Conservation (phyloP, 1,139 yeast genomes). For the Trichomonascaceae sp. region DNA sequence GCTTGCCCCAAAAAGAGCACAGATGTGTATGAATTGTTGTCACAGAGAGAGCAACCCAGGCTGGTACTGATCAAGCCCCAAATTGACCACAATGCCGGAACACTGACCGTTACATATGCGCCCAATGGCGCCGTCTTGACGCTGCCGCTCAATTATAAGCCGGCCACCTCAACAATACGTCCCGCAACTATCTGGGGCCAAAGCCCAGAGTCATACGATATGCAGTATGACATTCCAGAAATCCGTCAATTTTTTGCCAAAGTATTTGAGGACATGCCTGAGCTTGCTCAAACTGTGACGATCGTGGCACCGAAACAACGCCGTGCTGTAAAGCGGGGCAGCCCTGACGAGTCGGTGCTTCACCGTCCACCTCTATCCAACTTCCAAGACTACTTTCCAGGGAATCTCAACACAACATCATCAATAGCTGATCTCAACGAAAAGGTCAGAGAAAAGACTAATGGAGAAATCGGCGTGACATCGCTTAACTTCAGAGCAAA, state of each 20-base stretch:
- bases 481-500: slow-evolving; percentile 31
- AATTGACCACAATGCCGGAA: slow-evolving; percentile 16
- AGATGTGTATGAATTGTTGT: slow-evolving; percentile 20
- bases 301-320: slow-evolving; percentile 24
- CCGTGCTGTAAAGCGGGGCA: slow-evolving; percentile 22
- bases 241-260: slow-evolving; percentile 8
- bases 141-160: slow-evolving; percentile 16
- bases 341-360: slow-evolving; percentile 8
- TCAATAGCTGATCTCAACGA: slow-evolving; percentile 23
- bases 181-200: slow-evolving; percentile 10
- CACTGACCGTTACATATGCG: slow-evolving; percentile 21
- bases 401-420: slow-evolving; percentile 26
- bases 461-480: slow-evolving; percentile 13
- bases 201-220: slow-evolving; percentile 9
- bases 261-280: slow-evolving; percentile 7
- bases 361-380: slow-evolving; percentile 13
- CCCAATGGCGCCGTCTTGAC: slow-evolving; percentile 9
- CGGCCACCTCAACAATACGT: too few species aligned
- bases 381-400: slow-evolving; percentile 35
- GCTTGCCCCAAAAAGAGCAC: slow-evolving; percentile 18
- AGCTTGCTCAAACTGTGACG: slow-evolving; percentile 7
- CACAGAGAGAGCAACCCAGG: slow-evolving; percentile 26
- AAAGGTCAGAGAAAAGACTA: slow-evolving; percentile 11
- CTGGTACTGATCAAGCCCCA: slow-evolving; percentile 22
- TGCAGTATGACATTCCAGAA: slow-evolving; percentile 8